phyloP scores from a whole-genome alignment of 2,329 filamentous ascomycete genomes.

The Phialophora chinensis region DNA sequence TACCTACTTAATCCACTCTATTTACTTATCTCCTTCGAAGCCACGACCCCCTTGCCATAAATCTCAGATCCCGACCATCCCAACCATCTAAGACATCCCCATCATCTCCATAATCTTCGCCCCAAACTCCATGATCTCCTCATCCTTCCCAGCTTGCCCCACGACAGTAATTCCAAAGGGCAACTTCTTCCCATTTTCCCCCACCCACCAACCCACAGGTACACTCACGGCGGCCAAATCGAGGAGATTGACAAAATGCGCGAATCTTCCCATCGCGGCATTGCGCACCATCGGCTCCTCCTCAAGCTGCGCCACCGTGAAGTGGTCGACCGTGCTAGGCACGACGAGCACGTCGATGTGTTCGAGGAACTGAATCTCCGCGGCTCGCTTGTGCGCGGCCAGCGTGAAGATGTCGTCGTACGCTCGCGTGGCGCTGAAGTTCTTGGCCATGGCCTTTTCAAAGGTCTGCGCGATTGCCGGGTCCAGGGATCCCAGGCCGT shows the following conservation, averaged over 20 bases:
- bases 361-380: conserved; percentile 25
- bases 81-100: too few relatives aligned
- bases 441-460: conserved; percentile 42
- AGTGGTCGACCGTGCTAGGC: conserved; percentile 61
- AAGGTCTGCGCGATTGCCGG: conserved; percentile 57
- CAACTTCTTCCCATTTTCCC: conserved; percentile 21
- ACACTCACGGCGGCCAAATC: conserved; percentile 62
- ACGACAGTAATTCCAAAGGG: conserved; percentile 39
- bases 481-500: conserved; percentile 47
- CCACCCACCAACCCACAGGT: conserved; percentile 49
- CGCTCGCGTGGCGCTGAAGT: conserved; percentile 50
- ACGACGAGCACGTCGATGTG: conserved; percentile 58
- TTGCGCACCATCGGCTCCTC: conserved; percentile 61
- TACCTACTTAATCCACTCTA: too few relatives aligned
- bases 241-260: conserved; percentile 67
- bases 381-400: conserved; percentile 21
- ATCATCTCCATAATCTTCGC: conserved; percentile 4
- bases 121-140: conserved; percentile 17
- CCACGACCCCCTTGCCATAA: too few relatives aligned
- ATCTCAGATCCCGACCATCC: too few relatives aligned
- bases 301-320: conserved; percentile 58
- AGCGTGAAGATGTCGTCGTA: conserved; percentile 53
- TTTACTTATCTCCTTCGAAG: too few relatives aligned
- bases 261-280: conserved; percentile 60
- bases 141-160: conserved; percentile 15